phyloP scores from a whole-genome alignment of 805 yeast genomes.

The Komagataella populi region DNA sequence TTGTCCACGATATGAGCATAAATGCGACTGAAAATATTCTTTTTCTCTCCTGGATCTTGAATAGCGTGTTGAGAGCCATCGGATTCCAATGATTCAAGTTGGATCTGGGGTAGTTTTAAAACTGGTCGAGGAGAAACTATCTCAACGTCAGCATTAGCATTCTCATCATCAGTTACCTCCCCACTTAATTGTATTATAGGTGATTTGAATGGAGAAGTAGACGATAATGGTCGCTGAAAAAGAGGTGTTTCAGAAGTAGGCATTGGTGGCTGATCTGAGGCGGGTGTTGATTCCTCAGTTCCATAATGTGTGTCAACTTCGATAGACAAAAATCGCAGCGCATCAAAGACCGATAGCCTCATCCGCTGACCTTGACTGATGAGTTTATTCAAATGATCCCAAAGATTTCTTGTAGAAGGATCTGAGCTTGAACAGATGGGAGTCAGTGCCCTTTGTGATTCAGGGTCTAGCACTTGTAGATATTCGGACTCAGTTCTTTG shows the following conservation, averaged over 20 bases:
- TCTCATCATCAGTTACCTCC: neutral
- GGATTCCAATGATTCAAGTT: neutral
- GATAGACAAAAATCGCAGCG: conserved; percentile 9
- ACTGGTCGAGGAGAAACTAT: neutral
- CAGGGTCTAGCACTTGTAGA: neutral
- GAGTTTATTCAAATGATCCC: conserved; percentile 1
- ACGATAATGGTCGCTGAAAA: neutral
- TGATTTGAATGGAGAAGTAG: neutral
- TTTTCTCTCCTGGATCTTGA: neutral
- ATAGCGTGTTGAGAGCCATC: neutral
- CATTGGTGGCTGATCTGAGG: neutral
- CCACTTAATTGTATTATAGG: neutral
- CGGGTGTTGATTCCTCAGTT: neutral
- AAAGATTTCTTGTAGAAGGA: neutral
- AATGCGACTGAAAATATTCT: neutral
- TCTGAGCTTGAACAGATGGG: neutral
- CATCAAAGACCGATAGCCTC: conserved; percentile 17
- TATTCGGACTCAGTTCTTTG: neutral
- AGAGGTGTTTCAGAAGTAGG: neutral
- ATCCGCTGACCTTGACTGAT: conserved; percentile 1
- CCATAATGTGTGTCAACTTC: neutral
- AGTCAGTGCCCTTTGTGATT: neutral
- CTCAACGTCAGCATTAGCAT: neutral
- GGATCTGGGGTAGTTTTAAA: neutral
- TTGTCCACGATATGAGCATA: neutral